phyloP scores from a whole-genome alignment of 148 eudicot genomes.

The Simmondsia chinensis region DNA sequence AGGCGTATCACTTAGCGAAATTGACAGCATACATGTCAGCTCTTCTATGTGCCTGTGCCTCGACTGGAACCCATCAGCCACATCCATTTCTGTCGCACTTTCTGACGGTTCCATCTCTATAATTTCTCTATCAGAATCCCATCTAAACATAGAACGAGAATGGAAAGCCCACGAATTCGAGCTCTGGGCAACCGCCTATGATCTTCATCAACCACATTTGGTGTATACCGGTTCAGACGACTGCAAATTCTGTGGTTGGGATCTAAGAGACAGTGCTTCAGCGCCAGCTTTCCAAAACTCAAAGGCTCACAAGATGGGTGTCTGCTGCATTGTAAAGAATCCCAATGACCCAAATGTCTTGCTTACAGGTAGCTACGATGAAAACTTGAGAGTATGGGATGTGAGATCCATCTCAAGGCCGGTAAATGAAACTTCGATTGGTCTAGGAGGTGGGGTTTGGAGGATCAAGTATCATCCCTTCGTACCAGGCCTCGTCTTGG shows the following conservation, averaged over 20 bases:
- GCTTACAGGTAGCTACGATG: conserved; percentile 89
- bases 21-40: conserved; percentile 38
- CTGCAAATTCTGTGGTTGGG: conserved; percentile 85
- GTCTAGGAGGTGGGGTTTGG: conserved; percentile 95
- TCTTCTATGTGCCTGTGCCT: conserved; percentile 87
- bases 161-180: conserved; percentile 97
- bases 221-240: conserved; percentile 95
- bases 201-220: conserved; percentile 64
- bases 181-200: conserved; percentile 81
- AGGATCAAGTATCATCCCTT: conserved; percentile 81
- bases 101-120: conserved; percentile 80
- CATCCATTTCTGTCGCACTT: conserved; percentile 69
- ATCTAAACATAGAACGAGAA: conserved; percentile 33
- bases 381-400: conserved; percentile 74
- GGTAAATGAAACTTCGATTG: conserved; percentile 47
- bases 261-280: conserved; percentile 45
- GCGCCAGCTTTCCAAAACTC: conserved; percentile 60
- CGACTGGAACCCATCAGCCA: conserved; percentile 73
- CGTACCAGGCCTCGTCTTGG: conserved; percentile 41
- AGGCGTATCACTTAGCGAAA: conserved; percentile 46
- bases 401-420: conserved; percentile 67
- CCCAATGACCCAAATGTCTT: conserved; percentile 50
- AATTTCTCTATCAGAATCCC: conserved; percentile 49
- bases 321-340: conserved; percentile 75
- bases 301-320: conserved; percentile 76